phyloP scores from a whole-genome alignment of 768 basidiomycete species.

The Lanmaoa pseudosensibilis region DNA sequence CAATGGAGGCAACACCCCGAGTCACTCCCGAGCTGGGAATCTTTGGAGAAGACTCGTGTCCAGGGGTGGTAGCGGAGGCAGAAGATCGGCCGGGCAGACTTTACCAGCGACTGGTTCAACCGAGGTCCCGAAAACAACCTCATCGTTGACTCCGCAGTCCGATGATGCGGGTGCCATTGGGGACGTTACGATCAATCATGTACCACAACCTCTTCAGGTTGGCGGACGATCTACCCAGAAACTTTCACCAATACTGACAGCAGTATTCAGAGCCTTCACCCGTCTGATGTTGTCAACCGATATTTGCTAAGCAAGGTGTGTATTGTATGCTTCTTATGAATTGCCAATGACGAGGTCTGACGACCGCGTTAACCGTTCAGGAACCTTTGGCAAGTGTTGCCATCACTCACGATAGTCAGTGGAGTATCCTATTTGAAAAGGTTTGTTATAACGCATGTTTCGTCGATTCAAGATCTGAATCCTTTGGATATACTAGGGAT shows the following conservation, averaged over 20 bases:
- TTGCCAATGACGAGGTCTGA: neutral
- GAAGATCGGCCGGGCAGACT: neutral
- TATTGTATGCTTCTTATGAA: neutral
- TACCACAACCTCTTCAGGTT: neutral
- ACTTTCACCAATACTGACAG: neutral
- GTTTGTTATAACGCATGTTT: neutral
- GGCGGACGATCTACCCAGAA: neutral
- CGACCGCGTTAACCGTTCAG: neutral
- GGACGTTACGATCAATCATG: neutral
- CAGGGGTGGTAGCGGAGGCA: neutral
- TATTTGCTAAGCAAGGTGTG: constrained; percentile 11
- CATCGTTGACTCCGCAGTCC: neutral
- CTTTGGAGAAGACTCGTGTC: constrained; percentile 4
- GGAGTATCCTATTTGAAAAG: constrained; percentile 12
- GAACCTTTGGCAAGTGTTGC: constrained; percentile 13
- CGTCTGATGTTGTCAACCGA: constrained; percentile 15
- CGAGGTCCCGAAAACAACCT: neutral
- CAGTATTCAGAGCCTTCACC: constrained; percentile 7
- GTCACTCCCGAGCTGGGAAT: neutral
- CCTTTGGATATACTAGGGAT: constrained; percentile 1
- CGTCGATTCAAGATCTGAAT: neutral
- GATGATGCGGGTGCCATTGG: neutral
- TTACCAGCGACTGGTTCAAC: neutral
- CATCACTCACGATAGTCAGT: constrained; percentile 15
- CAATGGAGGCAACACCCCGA: neutral